Percentiles rank a stretch among this genome's conserved stretches.
Evolutionary conservation across 2,329 filamentous ascomycete species (phyloP).

Genomic region (Fusarium albidum): DNA sequence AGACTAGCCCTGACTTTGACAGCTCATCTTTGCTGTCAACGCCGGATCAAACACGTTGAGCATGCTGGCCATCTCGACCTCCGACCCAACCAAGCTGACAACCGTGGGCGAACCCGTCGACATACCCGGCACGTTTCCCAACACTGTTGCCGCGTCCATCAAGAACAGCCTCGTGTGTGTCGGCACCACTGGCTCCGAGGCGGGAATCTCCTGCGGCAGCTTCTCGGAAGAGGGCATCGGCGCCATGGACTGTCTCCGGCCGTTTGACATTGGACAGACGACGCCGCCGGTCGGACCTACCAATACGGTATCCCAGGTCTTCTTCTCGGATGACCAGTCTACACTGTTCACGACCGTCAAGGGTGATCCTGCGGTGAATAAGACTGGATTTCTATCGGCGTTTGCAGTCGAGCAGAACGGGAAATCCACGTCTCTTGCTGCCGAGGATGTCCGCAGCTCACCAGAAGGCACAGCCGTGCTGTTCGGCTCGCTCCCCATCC

Average conservation of each 20-base stretch:
- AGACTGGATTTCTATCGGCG: slow-evolving; percentile 63
- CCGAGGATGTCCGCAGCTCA: slow-evolving; percentile 48
- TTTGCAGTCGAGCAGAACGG: slow-evolving; percentile 60
- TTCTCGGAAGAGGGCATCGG: slow-evolving; percentile 50
- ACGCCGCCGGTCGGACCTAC: slow-evolving; percentile 65
- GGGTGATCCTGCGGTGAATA: slow-evolving; percentile 62
- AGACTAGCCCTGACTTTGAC: too few relatives aligned
- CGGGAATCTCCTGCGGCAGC: slow-evolving; percentile 54
- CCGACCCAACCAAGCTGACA: slow-evolving; percentile 54
- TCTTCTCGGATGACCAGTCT: slow-evolving; percentile 64
- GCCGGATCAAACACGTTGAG: slow-evolving; percentile 60
- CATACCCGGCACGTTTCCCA: slow-evolving; percentile 61
- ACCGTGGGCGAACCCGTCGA: slow-evolving; percentile 52
- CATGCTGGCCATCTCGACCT: slow-evolving; percentile 55
- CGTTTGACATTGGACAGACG: slow-evolving; percentile 61
- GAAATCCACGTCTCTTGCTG: too few relatives aligned
- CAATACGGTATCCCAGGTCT: slow-evolving; percentile 67
- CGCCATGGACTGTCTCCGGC: slow-evolving; percentile 54
- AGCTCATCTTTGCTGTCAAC: slow-evolving; percentile 63
- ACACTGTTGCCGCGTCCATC: slow-evolving; percentile 57
- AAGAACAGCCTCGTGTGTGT: slow-evolving; percentile 56
- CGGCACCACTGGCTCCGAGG: slow-evolving; percentile 52
- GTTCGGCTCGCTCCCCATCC: slow-evolving; percentile 61
- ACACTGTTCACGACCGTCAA: slow-evolving; percentile 67
- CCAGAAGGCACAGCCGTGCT: slow-evolving; percentile 65